These are phyloP conservation scores for Hortaea sp. DNA, from an alignment of 2,329 filamentous ascomycete genomes.

Conservation along the genomic window DNA sequence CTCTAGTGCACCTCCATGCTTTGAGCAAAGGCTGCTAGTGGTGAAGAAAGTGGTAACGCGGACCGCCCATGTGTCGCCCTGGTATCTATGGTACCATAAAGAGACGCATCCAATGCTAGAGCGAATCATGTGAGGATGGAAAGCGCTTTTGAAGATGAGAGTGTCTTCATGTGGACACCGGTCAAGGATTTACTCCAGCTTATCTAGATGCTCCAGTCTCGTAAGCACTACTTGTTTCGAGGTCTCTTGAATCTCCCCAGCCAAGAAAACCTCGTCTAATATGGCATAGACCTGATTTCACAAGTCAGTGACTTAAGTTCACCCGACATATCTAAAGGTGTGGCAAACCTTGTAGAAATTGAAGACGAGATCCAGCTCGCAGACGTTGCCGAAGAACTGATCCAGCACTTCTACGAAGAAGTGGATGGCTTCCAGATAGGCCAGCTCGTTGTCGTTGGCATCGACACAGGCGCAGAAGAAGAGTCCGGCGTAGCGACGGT, in stretches of 20 bases:
- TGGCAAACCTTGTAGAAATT: constrained; percentile 57
- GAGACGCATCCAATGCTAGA: background rate
- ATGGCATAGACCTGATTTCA: constrained; percentile 75
- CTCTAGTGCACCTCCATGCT: no score
- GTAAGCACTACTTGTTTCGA: constrained; percentile 97
- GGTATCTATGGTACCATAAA: background rate
- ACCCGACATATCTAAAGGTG: background rate
- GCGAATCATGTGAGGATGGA: background rate
- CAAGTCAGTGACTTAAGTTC: constrained; percentile 3
- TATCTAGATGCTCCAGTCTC: constrained; percentile 87
- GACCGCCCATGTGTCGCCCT: no score
- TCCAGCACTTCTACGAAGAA: constrained; percentile 99
- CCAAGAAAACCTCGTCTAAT: constrained; percentile 93
- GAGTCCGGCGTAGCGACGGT: constrained; percentile 90
- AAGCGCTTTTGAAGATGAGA: no score
- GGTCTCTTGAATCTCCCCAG: constrained; percentile 96
- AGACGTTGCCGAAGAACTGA: constrained; percentile 98
- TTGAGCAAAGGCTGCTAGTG: no score
- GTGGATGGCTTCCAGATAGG: constrained; percentile 93
- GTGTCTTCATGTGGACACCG: no score
- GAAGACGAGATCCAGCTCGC: constrained; percentile 82
- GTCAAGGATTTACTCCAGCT: constrained; percentile 57
- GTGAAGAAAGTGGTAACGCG: no score
- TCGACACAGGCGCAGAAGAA: constrained; percentile 99
- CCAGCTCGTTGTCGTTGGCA: constrained; percentile 96